Evolutionary conservation across 257 asterid genomes (phyloP), one percentile per base, ranked within the genome.

Genomic region (Euphrasia confusa): DNA sequence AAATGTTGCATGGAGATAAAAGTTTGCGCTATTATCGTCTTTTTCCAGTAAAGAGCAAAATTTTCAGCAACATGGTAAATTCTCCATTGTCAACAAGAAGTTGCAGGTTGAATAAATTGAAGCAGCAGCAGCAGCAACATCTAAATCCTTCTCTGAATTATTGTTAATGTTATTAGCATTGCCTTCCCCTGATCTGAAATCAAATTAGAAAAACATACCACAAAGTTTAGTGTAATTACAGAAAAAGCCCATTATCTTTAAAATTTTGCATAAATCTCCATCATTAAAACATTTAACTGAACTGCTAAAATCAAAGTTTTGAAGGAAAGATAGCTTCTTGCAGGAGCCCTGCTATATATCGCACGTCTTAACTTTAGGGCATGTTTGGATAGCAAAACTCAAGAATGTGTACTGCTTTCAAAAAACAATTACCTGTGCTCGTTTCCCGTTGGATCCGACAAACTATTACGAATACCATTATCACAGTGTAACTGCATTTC

Each of bases 21-120:
- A 18, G 27, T 8, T 18, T 24, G 59, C 24, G 24, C 1, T 17
- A 49, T n/a, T 15, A n/a, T 4, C 7, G 27, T 49, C 55, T 1
- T 49, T 49, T 49, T 45, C 4, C 55, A 49, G 55, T 7, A 0
- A 15, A 56, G 42, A 40, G 24, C 10, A 47, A n/a, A 59, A 63
- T 30, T 30, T 72, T 72, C 68, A 79, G 77, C 81, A 68, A 54
- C 72, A 74, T n/a, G 84, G 80, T 9, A 47, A 68, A 58, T 80
- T 80, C 64, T 76, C 80, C 70, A 57, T 78, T 12, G 90, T 78
- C 21, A 72, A 56, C 66, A 83, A 62, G 78, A 69, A 86, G 69
- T 86, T 89, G 90, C 95, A 86, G 0, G 93, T 89, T 6, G 95
- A 89, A 74, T 89, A 89, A 63, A 89, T 80, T 67, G 96, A 82